Evolutionary conservation across 805 yeast genomes (phyloP), one percentile per base, ranked within the genome.

Genomic region (Saturnispora silvae): DNA sequence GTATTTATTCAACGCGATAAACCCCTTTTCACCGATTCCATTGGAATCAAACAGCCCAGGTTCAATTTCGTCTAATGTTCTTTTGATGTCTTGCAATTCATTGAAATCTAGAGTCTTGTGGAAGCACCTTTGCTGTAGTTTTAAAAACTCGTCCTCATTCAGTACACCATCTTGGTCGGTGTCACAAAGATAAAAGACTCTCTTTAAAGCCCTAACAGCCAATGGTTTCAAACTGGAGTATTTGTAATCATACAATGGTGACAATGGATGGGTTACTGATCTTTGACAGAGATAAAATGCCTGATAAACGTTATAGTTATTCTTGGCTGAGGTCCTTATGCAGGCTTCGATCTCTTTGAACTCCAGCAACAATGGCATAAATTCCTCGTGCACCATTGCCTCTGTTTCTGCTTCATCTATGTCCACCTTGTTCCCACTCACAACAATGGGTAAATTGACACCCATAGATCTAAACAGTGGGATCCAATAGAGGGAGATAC

Each of bases 271-370:
- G 0, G 89, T 81, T 1, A 89, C 86, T 0, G 97, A 89, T 34
- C 96, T 60, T 54, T 87, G 95, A 51, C 99, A 92, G 13, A 92
- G 63, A 56, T 92, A 92, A 47, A 87, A 87, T 1, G 92, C 86
- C 54, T 89, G 96, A 45, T 80, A 86, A 11, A 89, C 87, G 53
- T 92, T 87, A 47, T 76, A 70, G 45, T 77, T 79, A n/a, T 71
- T 72, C 48, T 78, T 80, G 2, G 97, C 95, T 48, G 94, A 81
- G 47, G 94, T 77, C 40, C 94, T 67, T 20, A 92, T 75, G 48
- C 96, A 89, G 0, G 94, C 80, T 53, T 87, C 97, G 17, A 89
- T 81, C 50, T 92, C 97, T 54, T 92, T 89, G 60, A 81, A 92
- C 52, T 92, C 96, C 50, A 83, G 76, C 53, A 87, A 62, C 26